Conservation (phyloP, 495 filamentous ascomycete genomes). For the Penicillium lagena region DNA sequence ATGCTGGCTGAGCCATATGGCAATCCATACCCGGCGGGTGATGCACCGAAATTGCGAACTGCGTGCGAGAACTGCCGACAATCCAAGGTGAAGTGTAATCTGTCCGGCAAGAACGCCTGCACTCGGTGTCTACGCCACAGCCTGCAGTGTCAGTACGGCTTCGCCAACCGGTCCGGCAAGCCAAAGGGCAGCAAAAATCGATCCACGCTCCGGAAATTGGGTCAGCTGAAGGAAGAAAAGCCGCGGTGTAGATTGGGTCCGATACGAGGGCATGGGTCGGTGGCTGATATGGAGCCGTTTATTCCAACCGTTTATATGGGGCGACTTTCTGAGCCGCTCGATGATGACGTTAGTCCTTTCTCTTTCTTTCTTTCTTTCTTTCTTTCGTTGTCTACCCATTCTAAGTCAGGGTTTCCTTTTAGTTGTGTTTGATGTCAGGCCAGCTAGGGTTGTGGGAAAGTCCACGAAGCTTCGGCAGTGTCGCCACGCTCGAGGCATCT, state of each 20-base stretch:
- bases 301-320: constrained; percentile 2
- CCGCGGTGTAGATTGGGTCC: not conserved
- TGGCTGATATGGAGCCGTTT: constrained; percentile 9
- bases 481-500: constrained; percentile 9
- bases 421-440: constrained; percentile 17
- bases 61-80: constrained; percentile 43
- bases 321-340: constrained; percentile 10
- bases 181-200: constrained; percentile 44
- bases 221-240: constrained; percentile 32
- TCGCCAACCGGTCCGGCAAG: constrained; percentile 41
- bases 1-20: constrained; percentile 31
- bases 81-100: constrained; percentile 43
- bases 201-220: constrained; percentile 36
- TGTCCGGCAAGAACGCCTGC: constrained; percentile 35
- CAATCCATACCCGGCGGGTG: constrained; percentile 14
- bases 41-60: constrained; percentile 35
- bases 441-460: constrained; percentile 19
- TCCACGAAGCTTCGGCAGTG: constrained; percentile 11
- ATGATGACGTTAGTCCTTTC: constrained; percentile 13
- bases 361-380: not conserved
- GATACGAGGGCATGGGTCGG: constrained; percentile 11
- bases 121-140: constrained; percentile 39
- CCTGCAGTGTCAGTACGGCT: constrained; percentile 38
- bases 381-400: not conserved
- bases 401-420: not conserved